These are phyloP conservation scores for Nigrospora sphaerica DNA, from an alignment of 2,329 filamentous ascomycete genomes.

Conservation along the genomic window DNA sequence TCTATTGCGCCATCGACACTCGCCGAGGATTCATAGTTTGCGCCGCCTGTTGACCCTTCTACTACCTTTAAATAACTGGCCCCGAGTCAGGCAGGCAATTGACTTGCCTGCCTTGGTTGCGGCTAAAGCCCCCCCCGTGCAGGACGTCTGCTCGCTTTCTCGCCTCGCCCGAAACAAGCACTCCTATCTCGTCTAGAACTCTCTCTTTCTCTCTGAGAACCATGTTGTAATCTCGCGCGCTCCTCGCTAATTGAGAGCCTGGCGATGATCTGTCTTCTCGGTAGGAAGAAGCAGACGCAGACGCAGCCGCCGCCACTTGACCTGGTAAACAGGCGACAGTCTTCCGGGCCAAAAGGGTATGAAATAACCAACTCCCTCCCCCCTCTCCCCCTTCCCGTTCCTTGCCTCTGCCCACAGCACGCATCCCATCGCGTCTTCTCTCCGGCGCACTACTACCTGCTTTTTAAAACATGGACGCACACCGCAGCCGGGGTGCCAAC, in stretches of 20 bases:
- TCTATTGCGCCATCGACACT: too few species aligned
- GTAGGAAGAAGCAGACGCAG: neutral
- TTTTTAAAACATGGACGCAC: neutral
- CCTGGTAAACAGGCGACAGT: too few species aligned
- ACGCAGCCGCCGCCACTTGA: too few species aligned
- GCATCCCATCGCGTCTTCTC: neutral
- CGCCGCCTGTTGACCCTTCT: too few species aligned
- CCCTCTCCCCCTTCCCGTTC: neutral
- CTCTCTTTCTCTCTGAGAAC: neutral
- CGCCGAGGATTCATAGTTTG: too few species aligned
- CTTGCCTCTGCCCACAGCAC: neutral
- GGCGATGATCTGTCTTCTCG: constrained; percentile 1
- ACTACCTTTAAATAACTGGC: too few species aligned
- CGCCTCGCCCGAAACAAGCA: neutral
- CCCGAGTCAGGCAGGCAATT: too few species aligned
- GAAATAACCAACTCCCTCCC: constrained; percentile 3
- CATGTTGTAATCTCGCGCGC: constrained; percentile 6
- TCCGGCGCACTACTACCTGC: neutral
- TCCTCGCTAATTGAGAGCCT: constrained; percentile 6
- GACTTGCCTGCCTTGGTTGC: too few species aligned
- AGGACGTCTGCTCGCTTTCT: neutral
- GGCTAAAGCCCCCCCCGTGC: too few species aligned
- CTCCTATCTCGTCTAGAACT: too few species aligned
- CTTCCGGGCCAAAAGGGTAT: constrained; percentile 3
- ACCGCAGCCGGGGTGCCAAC: neutral